A percentile compares a stretch with the other conserved stretches of the same genome.
These are phyloP conservation scores for Eucalyptus lansdowneana DNA, from an alignment of 345 rosid species.

Conservation along the genomic window DNA sequence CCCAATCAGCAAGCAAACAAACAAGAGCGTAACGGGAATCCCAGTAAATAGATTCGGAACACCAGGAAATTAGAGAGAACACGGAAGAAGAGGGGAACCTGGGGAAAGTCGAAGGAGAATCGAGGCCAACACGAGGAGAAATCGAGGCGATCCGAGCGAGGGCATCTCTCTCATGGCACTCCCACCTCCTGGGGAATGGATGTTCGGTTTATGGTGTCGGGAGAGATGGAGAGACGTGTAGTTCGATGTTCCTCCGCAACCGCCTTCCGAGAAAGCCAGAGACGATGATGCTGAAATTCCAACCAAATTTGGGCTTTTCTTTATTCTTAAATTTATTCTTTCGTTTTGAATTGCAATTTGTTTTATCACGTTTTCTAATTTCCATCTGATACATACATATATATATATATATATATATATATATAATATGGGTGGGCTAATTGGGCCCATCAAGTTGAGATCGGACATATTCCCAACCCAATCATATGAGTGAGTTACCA, in stretches of 20 bases:
- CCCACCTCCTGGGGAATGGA: background rate
- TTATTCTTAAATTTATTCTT: background rate
- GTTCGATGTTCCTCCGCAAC: background rate
- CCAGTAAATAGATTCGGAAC: background rate
- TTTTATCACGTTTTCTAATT: background rate
- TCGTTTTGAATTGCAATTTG: background rate
- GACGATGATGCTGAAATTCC: background rate
- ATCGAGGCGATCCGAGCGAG: background rate
- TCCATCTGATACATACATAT: background rate
- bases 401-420: no score
- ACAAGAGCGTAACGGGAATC: background rate
- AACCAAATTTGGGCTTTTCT: background rate
- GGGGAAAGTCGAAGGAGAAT: background rate
- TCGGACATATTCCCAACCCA: background rate
- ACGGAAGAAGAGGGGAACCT: background rate
- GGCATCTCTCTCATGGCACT: background rate
- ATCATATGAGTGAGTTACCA: background rate
- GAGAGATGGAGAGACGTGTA: background rate
- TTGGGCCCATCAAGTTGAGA: background rate
- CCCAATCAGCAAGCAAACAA: background rate
- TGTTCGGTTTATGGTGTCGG: background rate
- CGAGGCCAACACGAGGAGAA: background rate
- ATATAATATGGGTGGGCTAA: background rate
- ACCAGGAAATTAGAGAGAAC: background rate
- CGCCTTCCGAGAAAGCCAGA: background rate